Evolutionary conservation across 768 basidiomycete species (phyloP), one percentile per base, ranked within the genome.

Genomic region (Harrya chromipes): DNA sequence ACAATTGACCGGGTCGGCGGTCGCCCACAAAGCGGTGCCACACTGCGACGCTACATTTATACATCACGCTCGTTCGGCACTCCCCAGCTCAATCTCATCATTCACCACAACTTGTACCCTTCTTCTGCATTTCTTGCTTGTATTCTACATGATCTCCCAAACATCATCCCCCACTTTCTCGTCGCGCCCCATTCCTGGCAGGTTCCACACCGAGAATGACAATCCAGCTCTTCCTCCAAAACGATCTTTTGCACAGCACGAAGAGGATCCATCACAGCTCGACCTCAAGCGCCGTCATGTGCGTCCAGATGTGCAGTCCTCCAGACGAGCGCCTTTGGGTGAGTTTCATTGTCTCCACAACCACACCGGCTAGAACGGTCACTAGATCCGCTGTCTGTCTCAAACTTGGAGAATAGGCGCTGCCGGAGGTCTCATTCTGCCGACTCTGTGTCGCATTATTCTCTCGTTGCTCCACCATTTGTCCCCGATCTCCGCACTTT

Each of bases 321-420:
- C 44, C 19, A 58, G 17, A 53, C 57, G 67, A 14, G 38, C 43
- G 1, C 59, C 67, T 10, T 47, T 68, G 26, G 53, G 66, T 67
- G 53, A 66, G 66, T 62, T 29, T 41, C 44, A 5, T 16, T 40
- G 37, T 37, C 26, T 43, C 23, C 14, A 12, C 10, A 16, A 23
- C 35, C 36, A 40, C 10, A 6, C 29, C 27, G 37, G 38, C 50
- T 50, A 33, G 31, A 56, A 38, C 39, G 4, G 21, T 23, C 37
- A 38, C 52, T 37, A 69, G 67, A 67, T 63, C 56, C 61, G 23
- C 39, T 69, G 38, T 65, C 67, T 20, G 16, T 36, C 10, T 63
- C 57, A n/a, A 49, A 48, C 43, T 17, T 54, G 26, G 52, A 51
- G 44, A 69, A 67, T 21, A 57, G 40, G 45, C 49, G 44, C 20